Base-by-base conservation (phyloP, 768 basidiomycete genomes). In the Rhizopogon rudus region DNA sequence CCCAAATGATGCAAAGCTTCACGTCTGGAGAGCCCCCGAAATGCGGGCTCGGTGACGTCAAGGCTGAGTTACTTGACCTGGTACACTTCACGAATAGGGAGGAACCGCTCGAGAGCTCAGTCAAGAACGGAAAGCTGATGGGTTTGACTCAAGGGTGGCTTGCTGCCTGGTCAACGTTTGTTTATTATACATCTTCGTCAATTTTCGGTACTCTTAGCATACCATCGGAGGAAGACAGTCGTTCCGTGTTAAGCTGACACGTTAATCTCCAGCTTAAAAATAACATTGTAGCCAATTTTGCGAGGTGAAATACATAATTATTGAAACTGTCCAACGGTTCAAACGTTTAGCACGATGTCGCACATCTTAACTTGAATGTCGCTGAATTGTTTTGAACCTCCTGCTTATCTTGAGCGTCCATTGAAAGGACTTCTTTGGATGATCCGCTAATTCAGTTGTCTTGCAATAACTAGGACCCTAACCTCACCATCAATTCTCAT, bases 51-150 rank as follows among this genome's bases (percentile, higher is more conserved):
- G 62, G 62, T 79, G 77, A 79, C 67, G 61, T 67, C 62, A 60
- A 64, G 63, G 73, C 67, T 67, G 66, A 65, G 60, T 57, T 63
- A 59, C 57, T 60, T 54, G 63, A 60, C 62, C 75, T 69, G 80
- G 79, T 78, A 76, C 60, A 75, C 70, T 73, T 62, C 64, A 56
- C 56, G 51, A 49, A 46, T 9, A 52, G 48, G 69, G 70, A 75
- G 77, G 74, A 81, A 78, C 79, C 74, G 73, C 64, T 60, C 63
- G 59, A 54, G 56, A 58, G 57, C 62, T 62, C 63, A 59, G 75
- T 71, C 75, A 76, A 82, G 81, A 82, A 82, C 80, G 80, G 80
- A 81, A 79, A 81, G 75, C 81, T 82, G 80, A 82, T 68, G 71
- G 68, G 66, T 54, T 56, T 3, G 13, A 37, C 31, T 33, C 9